A percentile compares a stretch with the other conserved stretches of the same genome.
These are phyloP conservation scores for Xylaria sp. DNA, from an alignment of 2,329 filamentous ascomycete genomes.

Conservation along the genomic window DNA sequence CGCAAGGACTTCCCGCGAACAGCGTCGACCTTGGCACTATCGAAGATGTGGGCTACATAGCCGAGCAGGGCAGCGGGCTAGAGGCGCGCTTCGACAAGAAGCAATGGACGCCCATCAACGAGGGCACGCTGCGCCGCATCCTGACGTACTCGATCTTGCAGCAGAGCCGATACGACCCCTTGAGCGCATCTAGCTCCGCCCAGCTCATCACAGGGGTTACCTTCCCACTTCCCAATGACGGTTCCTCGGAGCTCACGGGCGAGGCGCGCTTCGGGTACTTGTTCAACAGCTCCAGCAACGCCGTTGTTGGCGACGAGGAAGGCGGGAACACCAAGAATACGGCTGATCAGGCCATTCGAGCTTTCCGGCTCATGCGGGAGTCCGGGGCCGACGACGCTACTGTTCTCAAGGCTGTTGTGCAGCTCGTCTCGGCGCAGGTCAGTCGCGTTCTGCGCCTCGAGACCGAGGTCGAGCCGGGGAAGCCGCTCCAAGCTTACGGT, in stretches of 20 bases:
- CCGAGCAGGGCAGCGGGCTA: neutral
- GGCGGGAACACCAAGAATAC: neutral
- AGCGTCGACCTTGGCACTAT: constrained; percentile 56
- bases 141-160: neutral
- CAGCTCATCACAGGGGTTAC: neutral
- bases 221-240: neutral
- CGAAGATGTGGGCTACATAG: constrained; percentile 44
- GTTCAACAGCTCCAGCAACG: neutral
- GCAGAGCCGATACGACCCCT: neutral
- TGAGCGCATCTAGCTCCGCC: neutral
- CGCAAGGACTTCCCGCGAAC: constrained; percentile 50
- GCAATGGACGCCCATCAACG: constrained; percentile 17
- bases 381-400: neutral
- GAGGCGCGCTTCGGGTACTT: neutral
- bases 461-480: neutral
- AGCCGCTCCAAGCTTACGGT: neutral
- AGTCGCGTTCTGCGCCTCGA: neutral
- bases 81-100: constrained; percentile 8
- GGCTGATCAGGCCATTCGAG: neutral
- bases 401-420: neutral
- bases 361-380: neutral
- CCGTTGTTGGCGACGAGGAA: neutral
- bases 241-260: neutral
- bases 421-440: neutral
- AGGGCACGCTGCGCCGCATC: constrained; percentile 11